phyloP scores from a whole-genome alignment of 305 asterid species.

The Coffea humblotiana region DNA sequence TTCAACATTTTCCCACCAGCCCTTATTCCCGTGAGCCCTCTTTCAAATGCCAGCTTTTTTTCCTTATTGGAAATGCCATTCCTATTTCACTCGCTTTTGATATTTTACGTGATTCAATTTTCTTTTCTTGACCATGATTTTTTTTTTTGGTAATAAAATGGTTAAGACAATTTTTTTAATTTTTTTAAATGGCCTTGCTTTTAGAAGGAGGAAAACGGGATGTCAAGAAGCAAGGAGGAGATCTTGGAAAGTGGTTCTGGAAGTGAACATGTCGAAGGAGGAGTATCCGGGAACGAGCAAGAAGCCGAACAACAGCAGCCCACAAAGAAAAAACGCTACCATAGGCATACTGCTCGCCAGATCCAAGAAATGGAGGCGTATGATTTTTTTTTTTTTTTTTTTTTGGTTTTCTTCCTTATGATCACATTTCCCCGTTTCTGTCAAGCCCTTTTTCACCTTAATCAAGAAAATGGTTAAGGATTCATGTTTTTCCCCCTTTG shows the following conservation, averaged over 20 bases:
- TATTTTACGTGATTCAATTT: background rate
- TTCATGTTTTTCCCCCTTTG: background rate
- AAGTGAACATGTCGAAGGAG: conserved; percentile 69
- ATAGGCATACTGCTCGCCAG: conserved; percentile 86
- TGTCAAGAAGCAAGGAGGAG: conserved; percentile 61
- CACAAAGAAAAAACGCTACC: conserved; percentile 79
- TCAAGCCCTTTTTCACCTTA: background rate
- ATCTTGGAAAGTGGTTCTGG: conserved; percentile 78
- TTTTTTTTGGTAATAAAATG: background rate
- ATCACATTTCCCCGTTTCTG: background rate
- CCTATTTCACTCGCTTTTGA: too few relatives aligned
- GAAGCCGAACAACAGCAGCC: conserved; percentile 42
- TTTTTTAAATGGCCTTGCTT: too few relatives aligned
- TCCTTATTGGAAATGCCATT: background rate
- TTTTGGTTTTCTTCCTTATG: too few relatives aligned
- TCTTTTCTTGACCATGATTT: background rate
- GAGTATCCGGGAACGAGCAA: conserved; percentile 67
- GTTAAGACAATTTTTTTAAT: background rate
- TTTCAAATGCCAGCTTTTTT: background rate
- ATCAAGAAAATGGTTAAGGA: too few relatives aligned
- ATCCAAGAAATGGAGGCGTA: conserved; percentile 98
- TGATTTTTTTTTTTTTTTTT: background rate
- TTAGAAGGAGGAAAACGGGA: conserved; percentile 70
- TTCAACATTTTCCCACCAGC: conserved; percentile 71
- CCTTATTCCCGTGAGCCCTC: conserved; percentile 53